Percentiles rank a stretch among this genome's conserved stretches.
Evolutionary conservation across 495 filamentous ascomycete genomes (phyloP).

Genomic region (Penicillium bovifimosum): DNA sequence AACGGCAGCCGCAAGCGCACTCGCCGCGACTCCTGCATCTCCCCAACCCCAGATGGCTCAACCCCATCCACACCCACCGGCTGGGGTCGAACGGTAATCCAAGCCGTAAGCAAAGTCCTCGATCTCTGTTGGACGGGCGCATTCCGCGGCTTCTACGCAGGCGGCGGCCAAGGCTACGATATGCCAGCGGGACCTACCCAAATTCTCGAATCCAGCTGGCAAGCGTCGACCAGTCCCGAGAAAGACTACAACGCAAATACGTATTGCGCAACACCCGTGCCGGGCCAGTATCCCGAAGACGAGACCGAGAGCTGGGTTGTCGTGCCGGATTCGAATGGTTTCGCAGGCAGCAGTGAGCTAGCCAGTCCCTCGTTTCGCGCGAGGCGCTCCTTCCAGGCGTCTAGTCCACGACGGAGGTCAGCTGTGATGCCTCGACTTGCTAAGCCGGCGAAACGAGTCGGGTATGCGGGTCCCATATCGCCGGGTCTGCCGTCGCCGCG

Average conservation of each 20-base stretch:
- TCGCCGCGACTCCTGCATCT: constrained; percentile 31
- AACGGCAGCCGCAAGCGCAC: constrained; percentile 37
- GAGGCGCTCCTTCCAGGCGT: constrained; percentile 21
- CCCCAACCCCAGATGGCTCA: constrained; percentile 18
- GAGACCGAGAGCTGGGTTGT: constrained; percentile 71
- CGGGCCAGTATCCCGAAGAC: constrained; percentile 39
- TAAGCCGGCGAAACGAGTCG: constrained; percentile 31
- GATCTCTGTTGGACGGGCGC: constrained; percentile 70
- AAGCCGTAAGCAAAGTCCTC: constrained; percentile 71
- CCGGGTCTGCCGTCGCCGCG: constrained; percentile 34
- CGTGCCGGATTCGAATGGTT: constrained; percentile 42
- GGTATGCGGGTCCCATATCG: constrained; percentile 27
- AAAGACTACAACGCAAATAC: constrained; percentile 14
- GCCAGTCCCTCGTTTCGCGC: constrained; percentile 18
- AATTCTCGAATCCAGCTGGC: constrained; percentile 23
- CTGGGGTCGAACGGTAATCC: constrained; percentile 46
- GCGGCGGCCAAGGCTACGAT: constrained; percentile 68
- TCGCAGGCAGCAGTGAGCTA: constrained; percentile 8
- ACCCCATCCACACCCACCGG: constrained; percentile 21
- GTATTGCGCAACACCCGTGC: constrained; percentile 16
- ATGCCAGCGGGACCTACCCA: constrained; percentile 21
- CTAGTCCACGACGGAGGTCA: constrained; percentile 26
- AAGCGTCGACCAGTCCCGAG: constrained; percentile 14
- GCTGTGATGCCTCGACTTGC: constrained; percentile 20
- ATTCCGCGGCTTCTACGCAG: constrained; percentile 80